These are phyloP conservation scores for Metarhizium humberi DNA, from an alignment of 2,329 filamentous ascomycete genomes.

Conservation along the genomic window DNA sequence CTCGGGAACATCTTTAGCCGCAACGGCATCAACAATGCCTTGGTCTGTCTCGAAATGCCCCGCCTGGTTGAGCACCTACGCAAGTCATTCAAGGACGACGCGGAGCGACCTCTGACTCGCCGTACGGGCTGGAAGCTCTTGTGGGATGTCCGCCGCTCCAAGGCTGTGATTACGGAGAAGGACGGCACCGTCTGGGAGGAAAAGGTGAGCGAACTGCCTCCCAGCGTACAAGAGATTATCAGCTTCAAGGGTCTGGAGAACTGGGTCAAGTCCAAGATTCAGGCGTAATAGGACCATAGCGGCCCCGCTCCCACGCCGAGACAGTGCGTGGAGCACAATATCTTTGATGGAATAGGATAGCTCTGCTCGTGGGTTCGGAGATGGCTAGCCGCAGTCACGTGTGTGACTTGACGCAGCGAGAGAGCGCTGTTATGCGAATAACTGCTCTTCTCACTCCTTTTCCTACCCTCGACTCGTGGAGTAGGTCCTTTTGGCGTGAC, in stretches of 20 bases:
- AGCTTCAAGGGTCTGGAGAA: conserved; percentile 68
- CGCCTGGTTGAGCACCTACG: conserved; percentile 56
- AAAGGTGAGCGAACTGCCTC: conserved; percentile 73
- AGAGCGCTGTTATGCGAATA: too few species aligned
- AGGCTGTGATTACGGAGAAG: conserved; percentile 58
- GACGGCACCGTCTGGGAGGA: conserved; percentile 62
- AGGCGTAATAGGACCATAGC: too few species aligned
- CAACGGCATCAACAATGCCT: conserved; percentile 70
- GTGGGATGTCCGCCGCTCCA: conserved; percentile 70
- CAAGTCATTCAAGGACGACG: conserved; percentile 42
- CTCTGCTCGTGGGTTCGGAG: too few species aligned
- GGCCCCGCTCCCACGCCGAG: too few species aligned
- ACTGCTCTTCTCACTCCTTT: too few species aligned
- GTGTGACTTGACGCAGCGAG: too few species aligned
- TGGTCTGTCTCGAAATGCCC: conserved; percentile 64
- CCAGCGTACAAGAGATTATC: conserved; percentile 82
- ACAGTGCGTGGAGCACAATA: too few species aligned
- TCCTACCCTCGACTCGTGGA: too few species aligned
- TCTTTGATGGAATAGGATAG: too few species aligned
- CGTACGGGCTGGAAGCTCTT: conserved; percentile 75
- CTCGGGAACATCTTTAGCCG: conserved; percentile 78
- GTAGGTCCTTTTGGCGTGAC: too few species aligned
- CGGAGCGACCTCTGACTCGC: conserved; percentile 20
- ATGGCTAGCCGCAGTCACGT: too few species aligned
- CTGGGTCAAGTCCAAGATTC: conserved; percentile 46